These are phyloP conservation scores for Trichoderma virens DNA, from an alignment of 495 filamentous ascomycete species.

Conservation along the genomic window DNA sequence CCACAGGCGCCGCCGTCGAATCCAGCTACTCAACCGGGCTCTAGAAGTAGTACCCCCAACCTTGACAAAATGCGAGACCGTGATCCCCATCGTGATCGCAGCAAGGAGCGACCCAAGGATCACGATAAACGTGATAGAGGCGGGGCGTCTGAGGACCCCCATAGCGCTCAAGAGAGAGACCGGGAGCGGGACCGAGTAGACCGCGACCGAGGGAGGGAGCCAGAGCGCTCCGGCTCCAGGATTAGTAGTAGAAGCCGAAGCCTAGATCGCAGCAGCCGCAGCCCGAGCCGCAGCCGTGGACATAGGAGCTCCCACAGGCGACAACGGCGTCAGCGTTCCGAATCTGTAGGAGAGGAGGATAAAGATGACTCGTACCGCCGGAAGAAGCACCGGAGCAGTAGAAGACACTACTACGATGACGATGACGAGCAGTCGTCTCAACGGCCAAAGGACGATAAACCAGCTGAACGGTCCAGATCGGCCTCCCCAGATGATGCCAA, in stretches of 20 bases:
- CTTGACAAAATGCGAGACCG: constrained; percentile 22
- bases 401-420: constrained; percentile 34
- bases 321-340: constrained; percentile 49
- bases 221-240: constrained; percentile 19
- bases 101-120: constrained; percentile 12
- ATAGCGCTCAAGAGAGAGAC: constrained; percentile 20
- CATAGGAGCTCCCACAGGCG: constrained; percentile 46
- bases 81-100: constrained; percentile 16
- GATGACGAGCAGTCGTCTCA: constrained; percentile 22
- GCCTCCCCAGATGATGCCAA: constrained; percentile 45
- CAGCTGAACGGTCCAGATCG: constrained; percentile 42
- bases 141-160: neutral
- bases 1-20: constrained; percentile 8
- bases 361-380: constrained; percentile 39
- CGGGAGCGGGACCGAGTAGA: constrained; percentile 23
- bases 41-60: constrained; percentile 35
- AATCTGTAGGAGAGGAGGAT: constrained; percentile 46
- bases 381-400: constrained; percentile 40
- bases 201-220: constrained; percentile 23
- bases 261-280: constrained; percentile 28
- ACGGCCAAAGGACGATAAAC: constrained; percentile 27
- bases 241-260: constrained; percentile 26
- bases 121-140: neutral
- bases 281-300: constrained; percentile 35
- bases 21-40: constrained; percentile 15